Percentiles rank a stretch among this genome's conserved stretches.
phyloP scores from a whole-genome alignment of 257 asterid genomes.

The Solanum corneliomulleri region DNA sequence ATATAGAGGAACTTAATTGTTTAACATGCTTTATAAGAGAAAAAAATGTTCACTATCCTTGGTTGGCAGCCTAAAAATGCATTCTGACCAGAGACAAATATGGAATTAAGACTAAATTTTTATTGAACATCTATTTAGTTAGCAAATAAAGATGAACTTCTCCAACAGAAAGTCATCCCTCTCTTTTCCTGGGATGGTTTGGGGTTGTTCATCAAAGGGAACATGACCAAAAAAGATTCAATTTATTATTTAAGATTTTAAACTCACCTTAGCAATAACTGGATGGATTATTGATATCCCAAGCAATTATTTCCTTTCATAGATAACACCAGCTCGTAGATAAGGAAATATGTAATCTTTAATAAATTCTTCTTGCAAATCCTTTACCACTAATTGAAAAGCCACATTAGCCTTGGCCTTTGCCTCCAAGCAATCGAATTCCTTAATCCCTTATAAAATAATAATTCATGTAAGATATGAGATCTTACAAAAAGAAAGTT shows the following conservation, averaged over 20 bases:
- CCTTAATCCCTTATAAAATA: too few species aligned
- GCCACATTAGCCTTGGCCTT: too few species aligned
- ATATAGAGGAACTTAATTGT: not conserved
- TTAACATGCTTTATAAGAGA: not conserved
- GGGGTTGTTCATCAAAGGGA: not conserved
- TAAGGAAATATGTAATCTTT: conserved; percentile 86
- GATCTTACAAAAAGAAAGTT: too few species aligned
- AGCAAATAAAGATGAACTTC: not conserved
- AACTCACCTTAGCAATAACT: conserved; percentile 73
- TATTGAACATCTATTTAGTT: not conserved
- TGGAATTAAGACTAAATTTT: not conserved
- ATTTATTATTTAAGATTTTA: not conserved
- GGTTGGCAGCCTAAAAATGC: not conserved
- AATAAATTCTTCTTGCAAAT: not conserved
- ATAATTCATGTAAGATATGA: too few species aligned
- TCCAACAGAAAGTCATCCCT: not conserved
- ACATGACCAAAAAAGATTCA: not conserved
- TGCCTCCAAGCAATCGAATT: too few species aligned
- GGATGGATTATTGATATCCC: conserved; percentile 99
- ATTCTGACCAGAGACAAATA: not conserved
- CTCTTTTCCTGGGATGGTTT: not conserved
- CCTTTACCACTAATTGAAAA: too few species aligned
- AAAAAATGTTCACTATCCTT: not conserved
- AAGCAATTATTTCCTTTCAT: conserved; percentile 86
- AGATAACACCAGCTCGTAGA: conserved; percentile 87